These are phyloP conservation scores for Amauroascus verrucosus DNA, from an alignment of 2,329 filamentous ascomycete genomes.

Conservation along the genomic window DNA sequence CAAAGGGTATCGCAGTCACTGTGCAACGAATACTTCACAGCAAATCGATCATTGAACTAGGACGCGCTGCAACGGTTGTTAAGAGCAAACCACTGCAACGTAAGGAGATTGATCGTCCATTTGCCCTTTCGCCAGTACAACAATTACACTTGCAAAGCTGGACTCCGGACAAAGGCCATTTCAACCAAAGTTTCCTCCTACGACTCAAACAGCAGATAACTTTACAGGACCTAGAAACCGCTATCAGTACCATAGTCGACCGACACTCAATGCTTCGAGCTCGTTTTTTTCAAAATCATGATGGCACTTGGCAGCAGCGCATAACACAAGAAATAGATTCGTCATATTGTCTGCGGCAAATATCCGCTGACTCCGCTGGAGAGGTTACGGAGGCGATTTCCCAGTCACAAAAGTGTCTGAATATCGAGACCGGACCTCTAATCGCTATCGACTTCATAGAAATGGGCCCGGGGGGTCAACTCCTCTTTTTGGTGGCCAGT, in stretches of 20 bases:
- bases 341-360: not conserved
- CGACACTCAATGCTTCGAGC: slow-evolving; percentile 33
- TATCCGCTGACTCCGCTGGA: not conserved
- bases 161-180: slow-evolving; percentile 23
- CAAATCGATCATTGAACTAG: not conserved
- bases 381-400: slow-evolving; percentile 16
- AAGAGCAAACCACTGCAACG: not conserved
- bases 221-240: slow-evolving; percentile 20
- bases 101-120: slow-evolving; percentile 24
- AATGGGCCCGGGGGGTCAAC: slow-evolving; percentile 22
- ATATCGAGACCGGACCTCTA: slow-evolving; percentile 31
- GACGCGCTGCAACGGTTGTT: not conserved
- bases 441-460: slow-evolving; percentile 37
- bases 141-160: slow-evolving; percentile 29
- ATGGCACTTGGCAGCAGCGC: slow-evolving; percentile 20
- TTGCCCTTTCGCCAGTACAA: slow-evolving; percentile 31
- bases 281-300: slow-evolving; percentile 22
- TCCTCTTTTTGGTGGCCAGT: slow-evolving; percentile 28
- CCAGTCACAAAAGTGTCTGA: slow-evolving; percentile 27
- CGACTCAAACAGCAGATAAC: slow-evolving; percentile 23
- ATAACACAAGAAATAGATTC: not conserved
- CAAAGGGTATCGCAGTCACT: not conserved
- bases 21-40: not conserved
- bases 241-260: slow-evolving; percentile 25
- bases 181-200: slow-evolving; percentile 31